Evolutionary conservation across 306 rosid genomes (phyloP).

Genomic region (Trifolium subterraneum): DNA sequence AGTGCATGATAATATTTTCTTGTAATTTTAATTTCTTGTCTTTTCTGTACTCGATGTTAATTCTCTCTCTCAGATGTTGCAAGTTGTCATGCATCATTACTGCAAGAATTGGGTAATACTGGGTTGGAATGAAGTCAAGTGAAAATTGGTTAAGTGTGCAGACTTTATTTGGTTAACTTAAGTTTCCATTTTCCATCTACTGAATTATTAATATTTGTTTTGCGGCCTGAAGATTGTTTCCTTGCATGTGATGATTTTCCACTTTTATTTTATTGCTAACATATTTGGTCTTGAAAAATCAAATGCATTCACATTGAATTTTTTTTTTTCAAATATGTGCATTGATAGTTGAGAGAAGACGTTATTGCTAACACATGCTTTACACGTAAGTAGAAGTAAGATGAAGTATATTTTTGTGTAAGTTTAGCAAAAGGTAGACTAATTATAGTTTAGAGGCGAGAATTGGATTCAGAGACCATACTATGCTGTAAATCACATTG

Average conservation of each 20-base stretch:
- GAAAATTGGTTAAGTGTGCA: background rate
- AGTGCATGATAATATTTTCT: background rate
- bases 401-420: background rate
- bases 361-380: background rate
- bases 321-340: background rate
- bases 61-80: background rate
- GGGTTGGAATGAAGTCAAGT: background rate
- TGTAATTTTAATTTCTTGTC: background rate
- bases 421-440: background rate
- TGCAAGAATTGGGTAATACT: background rate
- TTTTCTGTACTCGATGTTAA: background rate
- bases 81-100: background rate
- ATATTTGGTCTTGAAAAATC: conserved; percentile 2
- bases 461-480: background rate
- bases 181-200: conserved; percentile 1
- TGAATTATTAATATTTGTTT: background rate
- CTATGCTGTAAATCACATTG: background rate
- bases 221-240: conserved; percentile 8
- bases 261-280: conserved; percentile 15
- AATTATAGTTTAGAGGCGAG: background rate
- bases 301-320: conserved; percentile 1
- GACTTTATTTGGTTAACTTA: conserved; percentile 10
- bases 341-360: background rate
- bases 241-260: conserved; percentile 10
- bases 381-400: background rate